Evolutionary conservation across 1,139 yeast genomes (phyloP).

Genomic region (Candida buenavistaensis): DNA sequence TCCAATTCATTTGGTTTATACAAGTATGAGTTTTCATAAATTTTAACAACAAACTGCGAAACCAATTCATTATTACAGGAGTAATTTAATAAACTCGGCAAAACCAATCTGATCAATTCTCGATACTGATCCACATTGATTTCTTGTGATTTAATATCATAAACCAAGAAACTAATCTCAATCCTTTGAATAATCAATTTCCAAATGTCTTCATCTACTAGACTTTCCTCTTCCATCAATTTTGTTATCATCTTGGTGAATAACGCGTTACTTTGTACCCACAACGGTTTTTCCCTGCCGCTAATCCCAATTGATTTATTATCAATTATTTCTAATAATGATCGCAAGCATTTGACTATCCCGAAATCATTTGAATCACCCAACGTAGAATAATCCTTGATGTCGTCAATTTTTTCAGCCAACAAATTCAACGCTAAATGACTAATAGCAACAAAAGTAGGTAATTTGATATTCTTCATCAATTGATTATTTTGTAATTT

Average conservation of each 20-base stretch:
- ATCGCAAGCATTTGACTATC: slow-evolving; percentile 27
- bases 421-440: slow-evolving; percentile 48
- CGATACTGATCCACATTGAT: slow-evolving; percentile 51
- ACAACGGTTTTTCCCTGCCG: slow-evolving; percentile 28
- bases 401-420: slow-evolving; percentile 28
- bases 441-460: slow-evolving; percentile 69
- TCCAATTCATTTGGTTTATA: slow-evolving; percentile 36
- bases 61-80: slow-evolving; percentile 28
- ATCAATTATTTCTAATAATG: slow-evolving; percentile 27
- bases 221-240: no score
- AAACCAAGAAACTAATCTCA: slow-evolving; percentile 37
- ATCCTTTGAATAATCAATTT: slow-evolving; percentile 41
- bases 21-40: slow-evolving; percentile 35
- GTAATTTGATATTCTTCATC: slow-evolving; percentile 44
- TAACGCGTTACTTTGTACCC: slow-evolving; percentile 44
- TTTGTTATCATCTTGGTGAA: slow-evolving; percentile 24
- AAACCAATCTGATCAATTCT: slow-evolving; percentile 39
- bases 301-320: slow-evolving; percentile 39
- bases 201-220: slow-evolving; percentile 48
- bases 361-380: slow-evolving; percentile 50
- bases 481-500: slow-evolving; percentile 27
- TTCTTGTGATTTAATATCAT: slow-evolving; percentile 40
- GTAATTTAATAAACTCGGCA: slow-evolving; percentile 31
- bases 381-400: slow-evolving; percentile 33
- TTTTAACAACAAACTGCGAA: slow-evolving; percentile 39